Evolutionary conservation across 1,284 basidiomycete genomes (phyloP).

Genomic region (Erythrobasidium hasegawianum): DNA sequence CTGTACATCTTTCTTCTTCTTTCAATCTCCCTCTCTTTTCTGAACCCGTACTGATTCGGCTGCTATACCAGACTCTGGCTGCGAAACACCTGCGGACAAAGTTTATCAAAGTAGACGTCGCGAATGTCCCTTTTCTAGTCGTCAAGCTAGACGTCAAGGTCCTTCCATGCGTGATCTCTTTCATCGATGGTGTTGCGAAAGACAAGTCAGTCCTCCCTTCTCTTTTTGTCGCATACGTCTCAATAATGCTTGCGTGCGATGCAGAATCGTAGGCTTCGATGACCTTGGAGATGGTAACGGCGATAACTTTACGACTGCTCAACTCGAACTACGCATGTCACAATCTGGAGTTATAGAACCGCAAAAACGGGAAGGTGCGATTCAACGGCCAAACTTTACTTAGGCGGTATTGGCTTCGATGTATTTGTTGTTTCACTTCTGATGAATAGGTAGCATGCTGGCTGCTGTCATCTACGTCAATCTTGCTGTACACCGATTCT

Average conservation of each 20-base stretch:
- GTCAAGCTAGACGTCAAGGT: slow-evolving; percentile 81
- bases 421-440: no score
- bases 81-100: slow-evolving; percentile 81
- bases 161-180: slow-evolving; percentile 86
- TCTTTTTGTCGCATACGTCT: no score
- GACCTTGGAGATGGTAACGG: slow-evolving; percentile 71
- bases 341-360: slow-evolving; percentile 59
- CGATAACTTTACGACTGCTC: slow-evolving; percentile 75
- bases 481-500: no score
- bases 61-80: slow-evolving; percentile 86
- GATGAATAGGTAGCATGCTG: no score
- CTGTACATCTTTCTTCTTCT: slow-evolving; percentile 56
- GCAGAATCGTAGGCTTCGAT: slow-evolving; percentile 89
- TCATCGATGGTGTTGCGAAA: slow-evolving; percentile 77
- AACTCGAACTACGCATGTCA: slow-evolving; percentile 75
- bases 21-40: no score
- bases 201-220: slow-evolving; percentile 71
- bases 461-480: no score
- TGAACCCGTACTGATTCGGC: no score
- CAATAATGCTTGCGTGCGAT: no score
- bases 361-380: slow-evolving; percentile 26
- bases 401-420: no score
- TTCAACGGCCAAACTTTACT: slow-evolving; percentile 14
- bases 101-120: slow-evolving; percentile 86
- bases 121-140: slow-evolving; percentile 91